A percentile compares a stretch with the other conserved stretches of the same genome.
Conservation (phyloP, 2,329 filamentous ascomycete species). For the Claviceps sp. region DNA sequence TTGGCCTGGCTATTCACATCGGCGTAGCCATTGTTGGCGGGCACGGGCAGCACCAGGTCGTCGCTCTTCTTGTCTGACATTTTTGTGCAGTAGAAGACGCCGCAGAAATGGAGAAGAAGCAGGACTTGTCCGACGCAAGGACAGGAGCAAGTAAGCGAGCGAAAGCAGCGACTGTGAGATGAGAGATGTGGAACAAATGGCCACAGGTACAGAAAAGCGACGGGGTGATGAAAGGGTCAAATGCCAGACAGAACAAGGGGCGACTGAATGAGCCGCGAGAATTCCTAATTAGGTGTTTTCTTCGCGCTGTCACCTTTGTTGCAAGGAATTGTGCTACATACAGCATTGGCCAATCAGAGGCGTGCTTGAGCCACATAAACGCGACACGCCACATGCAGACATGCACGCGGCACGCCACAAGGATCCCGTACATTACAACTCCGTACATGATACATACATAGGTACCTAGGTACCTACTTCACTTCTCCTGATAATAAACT, state of each 20-base stretch:
- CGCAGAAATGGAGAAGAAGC: not conserved
- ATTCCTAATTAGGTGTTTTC: not conserved
- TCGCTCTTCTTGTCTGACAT: slow-evolving; percentile 6
- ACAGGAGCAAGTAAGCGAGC: not conserved
- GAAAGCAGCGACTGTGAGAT: not conserved
- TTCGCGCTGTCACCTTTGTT: not conserved
- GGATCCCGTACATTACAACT: no score
- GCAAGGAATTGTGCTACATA: no score
- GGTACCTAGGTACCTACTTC: not conserved
- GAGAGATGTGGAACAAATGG: not conserved
- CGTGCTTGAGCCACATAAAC: not conserved
- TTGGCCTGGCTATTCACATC: not conserved
- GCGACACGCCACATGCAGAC: not conserved
- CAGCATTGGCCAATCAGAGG: not conserved
- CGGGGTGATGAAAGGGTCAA: not conserved
- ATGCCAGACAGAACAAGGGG: not conserved
- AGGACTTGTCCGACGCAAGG: not conserved
- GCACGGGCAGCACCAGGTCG: not conserved
- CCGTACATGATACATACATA: not conserved
- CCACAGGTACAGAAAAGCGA: not conserved
- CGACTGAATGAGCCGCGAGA: not conserved
- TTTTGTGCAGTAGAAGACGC: not conserved
- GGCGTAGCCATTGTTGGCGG: not conserved
- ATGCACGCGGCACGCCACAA: no score
- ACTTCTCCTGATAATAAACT: no score